Percentiles rank a stretch among this genome's conserved stretches.
Conservation (phyloP, 2,329 filamentous ascomycete genomes). For the Fusarium albosuccineum region DNA sequence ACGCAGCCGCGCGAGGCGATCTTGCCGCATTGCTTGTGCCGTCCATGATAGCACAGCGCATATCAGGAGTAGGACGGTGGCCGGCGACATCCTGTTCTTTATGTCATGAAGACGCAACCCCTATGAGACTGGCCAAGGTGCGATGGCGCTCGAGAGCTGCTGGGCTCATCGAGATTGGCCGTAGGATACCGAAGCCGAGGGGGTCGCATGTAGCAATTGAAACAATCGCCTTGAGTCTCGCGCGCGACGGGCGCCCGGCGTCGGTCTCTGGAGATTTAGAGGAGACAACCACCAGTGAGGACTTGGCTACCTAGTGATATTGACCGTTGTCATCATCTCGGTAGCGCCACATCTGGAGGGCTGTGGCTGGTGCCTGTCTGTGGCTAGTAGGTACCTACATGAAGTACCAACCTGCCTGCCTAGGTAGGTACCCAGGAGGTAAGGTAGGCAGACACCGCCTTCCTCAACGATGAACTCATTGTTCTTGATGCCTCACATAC, state of each 20-base stretch:
- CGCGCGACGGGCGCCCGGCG: slow-evolving; percentile 38
- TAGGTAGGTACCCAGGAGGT: background rate
- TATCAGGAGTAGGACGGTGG: slow-evolving; percentile 41
- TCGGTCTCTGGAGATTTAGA: slow-evolving; percentile 23
- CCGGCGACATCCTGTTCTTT: slow-evolving; percentile 48
- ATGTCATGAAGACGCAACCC: slow-evolving; percentile 37
- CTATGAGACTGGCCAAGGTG: slow-evolving; percentile 32
- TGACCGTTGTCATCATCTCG: slow-evolving; percentile 41
- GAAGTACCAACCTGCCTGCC: too few species aligned
- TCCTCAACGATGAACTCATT: background rate
- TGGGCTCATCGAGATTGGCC: slow-evolving; percentile 43
- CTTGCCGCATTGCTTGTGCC: slow-evolving; percentile 65
- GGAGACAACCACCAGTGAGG: slow-evolving; percentile 20
- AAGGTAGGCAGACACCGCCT: too few species aligned
- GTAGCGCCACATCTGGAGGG: slow-evolving; percentile 23
- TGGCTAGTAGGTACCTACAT: background rate
- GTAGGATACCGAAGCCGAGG: slow-evolving; percentile 13
- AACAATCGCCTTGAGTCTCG: slow-evolving; percentile 19
- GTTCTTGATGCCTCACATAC: background rate
- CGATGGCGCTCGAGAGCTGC: slow-evolving; percentile 39
- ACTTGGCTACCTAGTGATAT: slow-evolving; percentile 25
- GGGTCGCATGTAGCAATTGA: slow-evolving; percentile 14
- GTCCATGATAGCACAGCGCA: slow-evolving; percentile 58
- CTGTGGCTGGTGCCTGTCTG: slow-evolving; percentile 39
- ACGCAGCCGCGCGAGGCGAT: slow-evolving; percentile 67